Base-by-base conservation (phyloP, 805 yeast genomes). In the Candida pini region DNA sequence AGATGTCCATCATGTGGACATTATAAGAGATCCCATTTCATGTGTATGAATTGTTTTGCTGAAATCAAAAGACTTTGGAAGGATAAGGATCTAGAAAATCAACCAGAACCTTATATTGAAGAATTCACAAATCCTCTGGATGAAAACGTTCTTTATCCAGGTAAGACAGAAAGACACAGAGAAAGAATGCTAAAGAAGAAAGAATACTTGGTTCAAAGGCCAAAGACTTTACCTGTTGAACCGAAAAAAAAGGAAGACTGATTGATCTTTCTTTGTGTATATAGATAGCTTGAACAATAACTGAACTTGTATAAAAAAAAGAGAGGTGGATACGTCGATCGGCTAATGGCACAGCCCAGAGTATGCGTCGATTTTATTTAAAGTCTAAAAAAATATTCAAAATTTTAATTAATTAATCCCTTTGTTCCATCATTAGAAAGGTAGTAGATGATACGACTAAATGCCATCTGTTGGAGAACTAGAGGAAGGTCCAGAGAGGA, bases 1-100 rank as follows among this genome's bases (percentile, higher is more conserved):
- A 75, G 95, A 57, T 90, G 98, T 57, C 97, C 97, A 3, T 81
- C 96, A 0, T 90, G 98, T 64, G 98, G 98, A 28, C 81, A 84
- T 43, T 81, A 76, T 49, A 92, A 90, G 63, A 73, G 96, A 53
- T 78, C 92, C 2, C 95, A 92, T 60, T 78, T 88, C 38, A 68
- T 90, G 49, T 90, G 98, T 63, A 86, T 87, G 94, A 75, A 83
- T 53, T 90, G 98, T 64, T 89, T 86, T 38, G 76, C 72, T 21
- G 88, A 88, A 55, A 82, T 92, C 53, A 80, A 76, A 56, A 66
- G 72, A 38, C 67, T 81, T 28, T 86, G 96, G 85, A 62, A 60
- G 24, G 66, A 68, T 14, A 49, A 56, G 32, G 54, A 49, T 19
- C 58, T 38, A 4, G 49, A 44, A 41, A 45, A 38, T 36, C 53